Percentiles rank a stretch among this genome's conserved stretches.
These are phyloP conservation scores for Trichosporon coremiiforme DNA, from an alignment of 1,284 basidiomycete species.

Conservation along the genomic window DNA sequence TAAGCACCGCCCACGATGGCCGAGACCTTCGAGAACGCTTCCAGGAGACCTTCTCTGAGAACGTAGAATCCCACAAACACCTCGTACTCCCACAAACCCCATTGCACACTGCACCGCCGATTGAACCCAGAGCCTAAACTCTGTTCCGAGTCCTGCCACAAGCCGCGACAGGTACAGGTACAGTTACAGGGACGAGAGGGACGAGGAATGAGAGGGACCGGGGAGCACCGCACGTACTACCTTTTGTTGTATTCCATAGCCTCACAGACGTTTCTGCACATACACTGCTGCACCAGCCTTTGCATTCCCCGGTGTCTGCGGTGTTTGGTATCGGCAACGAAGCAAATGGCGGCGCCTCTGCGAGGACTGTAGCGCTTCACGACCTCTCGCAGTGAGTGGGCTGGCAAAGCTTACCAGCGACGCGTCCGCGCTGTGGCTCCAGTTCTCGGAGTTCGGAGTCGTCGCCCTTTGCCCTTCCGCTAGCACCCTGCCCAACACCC, in stretches of 20 bases:
- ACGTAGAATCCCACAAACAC: background rate
- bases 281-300: no score
- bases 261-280: background rate
- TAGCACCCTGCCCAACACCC: no score
- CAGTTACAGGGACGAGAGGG: background rate
- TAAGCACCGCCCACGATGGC: background rate
- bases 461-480: no score
- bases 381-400: no score
- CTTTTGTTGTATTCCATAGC: background rate
- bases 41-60: background rate
- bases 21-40: background rate
- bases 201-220: background rate
- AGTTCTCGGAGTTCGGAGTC: no score
- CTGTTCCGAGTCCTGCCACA: background rate
- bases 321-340: no score
- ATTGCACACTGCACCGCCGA: background rate
- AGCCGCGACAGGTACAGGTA: no score
- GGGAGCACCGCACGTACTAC: background rate
- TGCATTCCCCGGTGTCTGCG: no score
- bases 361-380: no score
- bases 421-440: no score
- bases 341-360: no score
- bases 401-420: no score
- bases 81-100: background rate
- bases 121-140: background rate